Evolutionary conservation across 2,329 filamentous ascomycete species (phyloP).

Genomic region (Teratosphaeria zuluensis): DNA sequence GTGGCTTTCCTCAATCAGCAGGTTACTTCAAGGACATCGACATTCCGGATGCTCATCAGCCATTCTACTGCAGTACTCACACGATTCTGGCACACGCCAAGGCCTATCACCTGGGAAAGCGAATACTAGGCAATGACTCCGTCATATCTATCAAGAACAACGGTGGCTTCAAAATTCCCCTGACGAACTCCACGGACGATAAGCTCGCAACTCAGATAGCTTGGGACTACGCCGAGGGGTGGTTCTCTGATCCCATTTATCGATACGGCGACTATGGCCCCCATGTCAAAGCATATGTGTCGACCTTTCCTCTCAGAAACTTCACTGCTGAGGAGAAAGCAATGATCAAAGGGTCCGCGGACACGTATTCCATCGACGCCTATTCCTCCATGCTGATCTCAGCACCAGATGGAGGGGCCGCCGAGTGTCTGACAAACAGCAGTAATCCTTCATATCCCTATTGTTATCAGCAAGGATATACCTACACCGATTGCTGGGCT

Average conservation of each 20-base stretch:
- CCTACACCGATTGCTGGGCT: not conserved
- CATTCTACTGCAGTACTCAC: not conserved
- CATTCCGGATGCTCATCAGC: not conserved
- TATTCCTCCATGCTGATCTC: conserved; percentile 25
- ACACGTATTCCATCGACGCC: conserved; percentile 28
- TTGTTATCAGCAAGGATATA: conserved; percentile 22
- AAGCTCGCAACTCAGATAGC: conserved; percentile 20
- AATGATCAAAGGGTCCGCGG: conserved; percentile 22
- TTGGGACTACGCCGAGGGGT: conserved; percentile 29
- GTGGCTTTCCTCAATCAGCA: conserved; percentile 25
- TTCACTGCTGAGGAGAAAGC: conserved; percentile 26
- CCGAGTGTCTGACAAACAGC: conserved; percentile 32
- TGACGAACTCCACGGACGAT: conserved; percentile 25
- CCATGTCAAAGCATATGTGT: not conserved
- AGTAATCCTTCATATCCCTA: conserved; percentile 32
- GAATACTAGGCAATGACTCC: conserved; percentile 30
- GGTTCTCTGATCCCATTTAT: conserved; percentile 37
- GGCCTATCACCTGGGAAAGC: conserved; percentile 36
- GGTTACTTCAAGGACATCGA: conserved; percentile 29
- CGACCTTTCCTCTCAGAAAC: conserved; percentile 19
- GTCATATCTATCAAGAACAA: conserved; percentile 26
- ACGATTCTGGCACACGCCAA: conserved; percentile 25
- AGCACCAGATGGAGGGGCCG: conserved; percentile 16
- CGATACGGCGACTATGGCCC: conserved; percentile 33
- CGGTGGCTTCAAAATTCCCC: conserved; percentile 28